Percentiles rank a stretch among this genome's conserved stretches.
phyloP scores from a whole-genome alignment of 1,284 basidiomycete species.

The Heterobasidion occidentale region DNA sequence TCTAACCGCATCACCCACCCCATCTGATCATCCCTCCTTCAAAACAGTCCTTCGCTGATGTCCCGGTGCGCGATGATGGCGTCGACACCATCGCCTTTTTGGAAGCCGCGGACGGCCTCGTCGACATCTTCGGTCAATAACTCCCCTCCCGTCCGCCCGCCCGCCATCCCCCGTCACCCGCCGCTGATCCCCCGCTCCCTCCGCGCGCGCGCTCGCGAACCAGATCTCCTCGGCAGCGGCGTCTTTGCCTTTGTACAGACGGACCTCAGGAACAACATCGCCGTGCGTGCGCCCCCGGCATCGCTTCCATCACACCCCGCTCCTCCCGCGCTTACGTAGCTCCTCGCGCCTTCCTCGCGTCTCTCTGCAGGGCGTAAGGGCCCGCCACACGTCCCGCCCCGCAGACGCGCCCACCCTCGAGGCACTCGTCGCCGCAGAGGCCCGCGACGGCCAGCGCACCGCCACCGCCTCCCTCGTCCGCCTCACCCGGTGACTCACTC shows the following conservation, averaged over 20 bases:
- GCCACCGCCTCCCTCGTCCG: slow-evolving; percentile 68
- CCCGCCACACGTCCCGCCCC: slow-evolving; percentile 51
- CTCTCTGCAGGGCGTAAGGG: slow-evolving; percentile 73
- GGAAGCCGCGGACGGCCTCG: slow-evolving; percentile 85
- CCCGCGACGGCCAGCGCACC: slow-evolving; percentile 37
- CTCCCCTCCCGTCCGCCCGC: neutral
- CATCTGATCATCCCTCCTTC: neutral
- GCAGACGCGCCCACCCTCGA: slow-evolving; percentile 70
- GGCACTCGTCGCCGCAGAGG: slow-evolving; percentile 64
- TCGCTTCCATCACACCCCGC: neutral
- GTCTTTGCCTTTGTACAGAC: slow-evolving; percentile 89
- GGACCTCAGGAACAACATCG: slow-evolving; percentile 87
- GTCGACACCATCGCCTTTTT: slow-evolving; percentile 80
- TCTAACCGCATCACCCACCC: neutral
- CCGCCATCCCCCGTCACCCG: no score
- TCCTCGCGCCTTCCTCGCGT: slow-evolving; percentile 4
- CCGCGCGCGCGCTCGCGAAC: neutral
- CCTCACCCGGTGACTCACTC: slow-evolving; percentile 55
- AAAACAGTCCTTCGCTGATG: slow-evolving; percentile 81
- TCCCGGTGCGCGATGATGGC: slow-evolving; percentile 70
- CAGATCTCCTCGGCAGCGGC: slow-evolving; percentile 82
- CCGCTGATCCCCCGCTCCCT: no score
- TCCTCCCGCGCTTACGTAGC: slow-evolving; percentile 4
- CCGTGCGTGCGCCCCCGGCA: slow-evolving; percentile 35
- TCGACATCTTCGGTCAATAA: slow-evolving; percentile 80